Evolutionary conservation across 2,329 filamentous ascomycete genomes (phyloP).

Genomic region (Monilinia polystroma): DNA sequence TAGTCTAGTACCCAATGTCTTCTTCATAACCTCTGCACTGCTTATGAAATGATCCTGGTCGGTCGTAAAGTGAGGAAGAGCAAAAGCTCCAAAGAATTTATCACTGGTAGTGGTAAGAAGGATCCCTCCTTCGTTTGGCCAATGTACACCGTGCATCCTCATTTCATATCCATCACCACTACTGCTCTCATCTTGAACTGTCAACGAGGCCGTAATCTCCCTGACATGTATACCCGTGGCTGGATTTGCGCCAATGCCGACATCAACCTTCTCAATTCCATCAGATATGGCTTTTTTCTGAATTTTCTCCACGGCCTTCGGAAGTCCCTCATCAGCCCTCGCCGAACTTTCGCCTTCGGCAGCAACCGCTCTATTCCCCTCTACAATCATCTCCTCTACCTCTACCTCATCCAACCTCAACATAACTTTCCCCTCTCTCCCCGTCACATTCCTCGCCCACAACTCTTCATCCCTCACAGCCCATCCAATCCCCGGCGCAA

Average conservation of each 20-base stretch:
- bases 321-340: not conserved
- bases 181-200: conserved; percentile 68
- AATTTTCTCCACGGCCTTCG: not conserved
- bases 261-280: conserved; percentile 13
- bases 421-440: conserved; percentile 65
- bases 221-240: conserved; percentile 52
- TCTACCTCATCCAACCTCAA: conserved; percentile 61
- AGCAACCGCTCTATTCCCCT: conserved; percentile 26
- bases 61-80: conserved; percentile 77
- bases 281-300: conserved; percentile 2
- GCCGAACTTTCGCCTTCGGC: not conserved
- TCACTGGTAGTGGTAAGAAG: conserved; percentile 88
- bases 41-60: conserved; percentile 54
- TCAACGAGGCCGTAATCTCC: conserved; percentile 67
- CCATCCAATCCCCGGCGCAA: conserved; percentile 67
- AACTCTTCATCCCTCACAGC: conserved; percentile 49
- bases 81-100: conserved; percentile 90
- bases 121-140: conserved; percentile 74
- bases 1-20: conserved; percentile 67
- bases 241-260: conserved; percentile 14
- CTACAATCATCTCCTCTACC: conserved; percentile 16
- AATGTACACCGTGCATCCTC: conserved; percentile 80
- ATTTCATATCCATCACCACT: conserved; percentile 77
- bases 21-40: conserved; percentile 66
- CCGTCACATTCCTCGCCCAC: conserved; percentile 81